Evolutionary conservation across 2,329 filamentous ascomycete species (phyloP).

Genomic region (Dactylellina drechsleri): DNA sequence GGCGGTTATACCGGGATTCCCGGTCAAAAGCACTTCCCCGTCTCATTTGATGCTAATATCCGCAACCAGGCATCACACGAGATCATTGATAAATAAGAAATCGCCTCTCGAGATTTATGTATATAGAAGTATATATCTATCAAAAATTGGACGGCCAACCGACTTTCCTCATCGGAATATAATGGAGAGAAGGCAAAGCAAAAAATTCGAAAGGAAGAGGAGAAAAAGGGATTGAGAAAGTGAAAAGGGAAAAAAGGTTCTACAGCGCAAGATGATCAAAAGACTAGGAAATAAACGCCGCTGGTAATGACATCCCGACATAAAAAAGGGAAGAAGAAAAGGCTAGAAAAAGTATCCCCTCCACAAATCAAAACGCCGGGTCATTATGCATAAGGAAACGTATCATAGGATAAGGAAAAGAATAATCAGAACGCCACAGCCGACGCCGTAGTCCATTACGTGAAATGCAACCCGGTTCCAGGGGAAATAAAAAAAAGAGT

Average conservation of each 20-base stretch:
- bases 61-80: too few relatives aligned
- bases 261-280: slow-evolving; percentile 4
- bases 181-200: too few relatives aligned
- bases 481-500: background rate
- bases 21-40: too few relatives aligned
- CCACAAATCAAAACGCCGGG: slow-evolving; percentile 30
- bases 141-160: too few relatives aligned
- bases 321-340: slow-evolving; percentile 6
- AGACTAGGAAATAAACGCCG: slow-evolving; percentile 18
- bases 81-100: too few relatives aligned
- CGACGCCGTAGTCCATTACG: background rate
- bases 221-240: background rate
- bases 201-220: too few relatives aligned
- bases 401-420: slow-evolving; percentile 4
- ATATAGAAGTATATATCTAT: too few relatives aligned
- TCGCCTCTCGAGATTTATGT: too few relatives aligned
- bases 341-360: slow-evolving; percentile 8
- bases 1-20: too few relatives aligned
- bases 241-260: background rate
- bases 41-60: too few relatives aligned
- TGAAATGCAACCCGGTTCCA: background rate
- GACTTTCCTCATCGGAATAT: too few relatives aligned
- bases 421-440: slow-evolving; percentile 11
- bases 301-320: slow-evolving; percentile 14
- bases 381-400: slow-evolving; percentile 21